Evolutionary conservation across 2,329 filamentous ascomycete species (phyloP).

Genomic region (Fusarium sp.): DNA sequence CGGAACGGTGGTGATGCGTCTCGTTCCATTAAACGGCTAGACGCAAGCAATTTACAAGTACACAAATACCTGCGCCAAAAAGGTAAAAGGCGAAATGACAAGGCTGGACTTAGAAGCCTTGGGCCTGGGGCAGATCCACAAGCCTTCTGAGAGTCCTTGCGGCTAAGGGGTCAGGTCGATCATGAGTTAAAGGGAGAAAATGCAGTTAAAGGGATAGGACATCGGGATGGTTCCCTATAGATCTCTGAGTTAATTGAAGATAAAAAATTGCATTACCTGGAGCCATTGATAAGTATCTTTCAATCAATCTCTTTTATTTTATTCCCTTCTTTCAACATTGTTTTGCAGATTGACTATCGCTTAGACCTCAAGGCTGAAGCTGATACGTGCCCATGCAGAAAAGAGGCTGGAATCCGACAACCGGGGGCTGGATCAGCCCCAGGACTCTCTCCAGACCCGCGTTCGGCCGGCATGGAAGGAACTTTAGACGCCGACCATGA

Average conservation of each 20-base stretch:
- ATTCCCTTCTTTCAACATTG: not conserved
- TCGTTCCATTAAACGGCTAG: constrained; percentile 9
- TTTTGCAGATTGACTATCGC: not conserved
- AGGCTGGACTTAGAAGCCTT: constrained; percentile 33
- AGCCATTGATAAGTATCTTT: not conserved
- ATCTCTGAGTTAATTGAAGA: not conserved
- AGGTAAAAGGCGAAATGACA: constrained; percentile 34
- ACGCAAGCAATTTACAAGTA: constrained; percentile 38
- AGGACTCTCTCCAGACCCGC: constrained; percentile 23
- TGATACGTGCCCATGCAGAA: constrained; percentile 33
- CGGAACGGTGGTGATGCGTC: constrained; percentile 19
- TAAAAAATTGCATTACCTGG: not conserved
- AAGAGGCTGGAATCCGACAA: constrained; percentile 28
- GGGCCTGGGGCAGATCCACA: constrained; percentile 38
- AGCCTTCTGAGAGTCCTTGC: constrained; percentile 25
- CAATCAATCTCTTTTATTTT: not conserved
- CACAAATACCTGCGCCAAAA: constrained; percentile 31
- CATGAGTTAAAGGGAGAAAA: constrained; percentile 12
- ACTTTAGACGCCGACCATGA: constrained; percentile 1
- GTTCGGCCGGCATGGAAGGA: constrained; percentile 2
- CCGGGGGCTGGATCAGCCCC: constrained; percentile 18
- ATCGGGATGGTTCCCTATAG: not conserved
- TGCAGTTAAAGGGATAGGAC: constrained; percentile 17
- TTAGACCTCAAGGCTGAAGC: constrained; percentile 2
- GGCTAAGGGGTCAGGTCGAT: constrained; percentile 36